Evolutionary conservation across 2,329 filamentous ascomycete genomes (phyloP).

Genomic region (Annulohypoxylon truncatum): DNA sequence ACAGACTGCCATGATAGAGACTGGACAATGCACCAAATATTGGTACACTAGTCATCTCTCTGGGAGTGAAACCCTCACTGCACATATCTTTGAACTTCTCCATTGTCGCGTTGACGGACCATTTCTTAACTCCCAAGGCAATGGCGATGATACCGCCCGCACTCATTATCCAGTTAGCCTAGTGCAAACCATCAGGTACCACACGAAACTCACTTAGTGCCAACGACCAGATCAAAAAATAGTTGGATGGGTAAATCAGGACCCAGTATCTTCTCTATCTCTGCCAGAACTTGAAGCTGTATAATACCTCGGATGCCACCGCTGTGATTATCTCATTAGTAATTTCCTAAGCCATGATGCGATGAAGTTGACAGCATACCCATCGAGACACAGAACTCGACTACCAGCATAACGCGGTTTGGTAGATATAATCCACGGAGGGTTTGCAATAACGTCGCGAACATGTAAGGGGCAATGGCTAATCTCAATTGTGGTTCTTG

Average conservation of each 20-base stretch:
- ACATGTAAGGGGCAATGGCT: constrained; percentile 49
- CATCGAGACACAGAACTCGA: constrained; percentile 48
- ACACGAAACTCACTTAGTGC: constrained; percentile 45
- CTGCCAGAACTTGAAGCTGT: constrained; percentile 46
- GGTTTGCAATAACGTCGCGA: constrained; percentile 47
- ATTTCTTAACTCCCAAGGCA: constrained; percentile 50
- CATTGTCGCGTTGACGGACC: constrained; percentile 47
- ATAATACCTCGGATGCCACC: constrained; percentile 48
- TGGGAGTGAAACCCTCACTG: constrained; percentile 45
- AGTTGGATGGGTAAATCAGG: constrained; percentile 48
- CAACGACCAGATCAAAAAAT: constrained; percentile 51
- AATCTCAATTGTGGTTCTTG: constrained; percentile 50
- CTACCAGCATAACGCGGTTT: constrained; percentile 48
- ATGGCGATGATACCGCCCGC: constrained; percentile 49
- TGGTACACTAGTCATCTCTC: constrained; percentile 48
- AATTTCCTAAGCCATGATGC: neutral
- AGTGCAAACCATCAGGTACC: neutral
- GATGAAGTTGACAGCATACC: constrained; percentile 33
- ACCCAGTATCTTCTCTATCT: constrained; percentile 49
- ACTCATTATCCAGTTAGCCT: constrained; percentile 31
- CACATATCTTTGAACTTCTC: constrained; percentile 50
- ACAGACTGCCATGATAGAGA: constrained; percentile 50
- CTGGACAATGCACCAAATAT: constrained; percentile 47
- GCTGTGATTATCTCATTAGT: constrained; percentile 29
- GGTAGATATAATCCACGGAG: constrained; percentile 47